Evolutionary conservation across 2,329 filamentous ascomycete genomes (phyloP), one percentile per base, ranked within the genome.

Genomic region (Pyrenochaeta sp.): DNA sequence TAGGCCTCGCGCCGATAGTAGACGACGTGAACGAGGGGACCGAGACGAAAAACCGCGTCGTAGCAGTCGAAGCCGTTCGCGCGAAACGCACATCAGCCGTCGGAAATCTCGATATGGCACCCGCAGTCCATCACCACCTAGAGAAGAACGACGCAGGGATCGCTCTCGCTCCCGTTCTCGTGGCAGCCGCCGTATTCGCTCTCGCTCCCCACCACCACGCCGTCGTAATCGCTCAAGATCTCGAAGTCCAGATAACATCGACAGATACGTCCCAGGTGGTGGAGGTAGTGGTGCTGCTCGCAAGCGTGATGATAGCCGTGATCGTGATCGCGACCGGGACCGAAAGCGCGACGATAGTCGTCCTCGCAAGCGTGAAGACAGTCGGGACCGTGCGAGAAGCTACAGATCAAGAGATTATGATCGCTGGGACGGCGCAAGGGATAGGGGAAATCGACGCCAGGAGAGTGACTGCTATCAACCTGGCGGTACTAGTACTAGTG

Each of bases 371-470:
- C 54, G 77, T 11, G 77, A 78, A 31, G 68, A 77, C 10, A 78
- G 80, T 21, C 68, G 75, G 7, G 77, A 75, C 5, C 68, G 69
- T 2, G 50, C 53, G n/a, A 63, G 62, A 3, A 62, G 76, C 51
- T 78, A 78, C 14, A 67, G 78, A 7, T 77, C 78, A 14, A 71
- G 78, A 2, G 78, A 81, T 17, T 73, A 78, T 14, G 77, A 76
- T 17, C 69, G 72, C 4, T 71, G 68, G 66, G 69, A 72, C 15
- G 64, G 60, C 7, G 64, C 66, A 14, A 55, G 60, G 29, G 54
- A 49, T 39, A 61, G 62, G 4, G 61, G 58, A 4, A 71, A 53
- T 18, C 56, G 69, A 7, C 60, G 68, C 17, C 55, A 67, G 40
- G 69, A 72, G 40, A 67, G 63, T 1, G 72, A 75, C 54, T 66